Evolutionary conservation across 495 filamentous ascomycete species (phyloP).

Genomic region (Podospora didyma): DNA sequence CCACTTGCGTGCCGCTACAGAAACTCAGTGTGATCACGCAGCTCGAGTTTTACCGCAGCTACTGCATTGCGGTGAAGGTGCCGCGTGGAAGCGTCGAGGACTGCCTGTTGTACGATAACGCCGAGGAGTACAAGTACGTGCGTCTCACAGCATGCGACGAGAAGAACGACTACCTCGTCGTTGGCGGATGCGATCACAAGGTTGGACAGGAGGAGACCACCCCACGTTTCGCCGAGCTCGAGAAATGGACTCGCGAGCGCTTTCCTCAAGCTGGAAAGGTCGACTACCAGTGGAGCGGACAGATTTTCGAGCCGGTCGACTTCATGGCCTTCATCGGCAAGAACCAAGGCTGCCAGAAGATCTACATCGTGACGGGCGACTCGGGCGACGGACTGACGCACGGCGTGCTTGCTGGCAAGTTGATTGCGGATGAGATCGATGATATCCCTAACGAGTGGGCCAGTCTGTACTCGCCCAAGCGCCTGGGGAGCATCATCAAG

Average conservation of each 20-base stretch:
- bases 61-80: conserved; percentile 55
- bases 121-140: conserved; percentile 51
- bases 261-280: conserved; percentile 45
- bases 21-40: conserved; percentile 48
- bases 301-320: conserved; percentile 55
- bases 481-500: conserved; percentile 32
- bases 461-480: conserved; percentile 45
- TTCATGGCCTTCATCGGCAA: conserved; percentile 53
- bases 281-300: conserved; percentile 56
- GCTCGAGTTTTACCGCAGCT: conserved; percentile 48
- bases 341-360: conserved; percentile 47
- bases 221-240: conserved; percentile 43
- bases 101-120: conserved; percentile 52
- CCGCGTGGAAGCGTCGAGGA: conserved; percentile 49
- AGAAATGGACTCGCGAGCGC: conserved; percentile 48
- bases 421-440: conserved; percentile 54
- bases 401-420: conserved; percentile 46
- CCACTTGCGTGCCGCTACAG: conserved; percentile 54
- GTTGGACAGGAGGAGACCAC: conserved; percentile 50
- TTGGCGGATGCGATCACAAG: conserved; percentile 60
- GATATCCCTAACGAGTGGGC: conserved; percentile 46
- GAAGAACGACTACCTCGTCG: conserved; percentile 51
- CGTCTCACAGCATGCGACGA: conserved; percentile 50
- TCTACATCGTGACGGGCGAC: conserved; percentile 55
- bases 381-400: conserved; percentile 59